Percentiles rank a stretch among this genome's conserved stretches.
phyloP scores from a whole-genome alignment of 768 basidiomycete species.

The Gymnopilus junonius region DNA sequence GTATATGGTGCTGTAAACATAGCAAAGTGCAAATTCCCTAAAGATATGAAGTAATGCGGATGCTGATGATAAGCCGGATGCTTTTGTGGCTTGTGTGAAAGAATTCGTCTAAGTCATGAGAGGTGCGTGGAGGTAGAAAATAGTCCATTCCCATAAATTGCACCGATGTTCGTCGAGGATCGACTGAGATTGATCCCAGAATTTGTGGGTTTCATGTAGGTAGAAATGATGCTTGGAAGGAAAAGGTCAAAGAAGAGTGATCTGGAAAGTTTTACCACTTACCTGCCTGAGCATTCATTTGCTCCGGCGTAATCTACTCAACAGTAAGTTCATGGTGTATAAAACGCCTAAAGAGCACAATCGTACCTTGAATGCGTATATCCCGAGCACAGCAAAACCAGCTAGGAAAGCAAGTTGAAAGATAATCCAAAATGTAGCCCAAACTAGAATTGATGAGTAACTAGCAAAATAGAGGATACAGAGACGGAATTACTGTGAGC shows the following conservation, averaged over 20 bases:
- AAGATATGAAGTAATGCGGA: background rate
- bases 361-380: conserved; percentile 79
- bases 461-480: background rate
- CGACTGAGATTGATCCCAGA: background rate
- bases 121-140: background rate
- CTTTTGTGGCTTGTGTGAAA: background rate
- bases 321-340: conserved; percentile 3
- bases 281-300: conserved; percentile 81
- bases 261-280: conserved; percentile 5
- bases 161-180: background rate
- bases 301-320: conserved; percentile 49
- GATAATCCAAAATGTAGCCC: conserved; percentile 85
- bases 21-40: background rate
- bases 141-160: background rate
- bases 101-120: background rate
- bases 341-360: background rate
- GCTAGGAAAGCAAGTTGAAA: conserved; percentile 78
- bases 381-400: conserved; percentile 80
- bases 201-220: conserved; percentile 50
- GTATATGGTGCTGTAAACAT: background rate
- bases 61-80: background rate
- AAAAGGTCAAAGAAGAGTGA: conserved; percentile 8
- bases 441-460: conserved; percentile 50
- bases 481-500: conserved; percentile 59
- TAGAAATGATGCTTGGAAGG: conserved; percentile 56